phyloP scores from a whole-genome alignment of 2,329 filamentous ascomycete genomes.

The Acrodontium crateriforme region DNA sequence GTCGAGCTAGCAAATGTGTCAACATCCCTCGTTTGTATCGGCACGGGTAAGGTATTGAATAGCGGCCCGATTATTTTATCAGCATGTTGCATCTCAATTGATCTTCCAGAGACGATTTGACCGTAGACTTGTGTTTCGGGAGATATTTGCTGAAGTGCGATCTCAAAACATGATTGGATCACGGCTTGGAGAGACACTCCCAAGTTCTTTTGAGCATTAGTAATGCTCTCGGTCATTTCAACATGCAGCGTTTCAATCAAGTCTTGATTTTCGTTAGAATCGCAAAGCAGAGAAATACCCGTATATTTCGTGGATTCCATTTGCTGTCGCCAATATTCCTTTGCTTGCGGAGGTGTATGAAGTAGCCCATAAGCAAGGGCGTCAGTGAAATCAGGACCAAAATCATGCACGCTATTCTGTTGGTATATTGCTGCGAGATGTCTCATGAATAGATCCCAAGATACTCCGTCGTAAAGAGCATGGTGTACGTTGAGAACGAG shows the following conservation, averaged over 20 bases:
- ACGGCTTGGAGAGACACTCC: slow-evolving; percentile 68
- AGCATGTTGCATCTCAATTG: slow-evolving; percentile 51
- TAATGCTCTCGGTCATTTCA: slow-evolving; percentile 6
- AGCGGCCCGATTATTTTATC: slow-evolving; percentile 64
- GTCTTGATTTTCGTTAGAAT: background rate
- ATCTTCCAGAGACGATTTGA: slow-evolving; percentile 64
- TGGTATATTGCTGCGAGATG: slow-evolving; percentile 42
- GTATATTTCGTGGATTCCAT: slow-evolving; percentile 33
- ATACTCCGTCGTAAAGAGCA: slow-evolving; percentile 73
- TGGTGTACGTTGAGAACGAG: slow-evolving; percentile 67
- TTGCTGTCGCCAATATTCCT: slow-evolving; percentile 51
- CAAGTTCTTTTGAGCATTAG: slow-evolving; percentile 40
- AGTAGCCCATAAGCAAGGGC: slow-evolving; percentile 59
- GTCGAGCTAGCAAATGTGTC: slow-evolving; percentile 49
- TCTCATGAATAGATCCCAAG: slow-evolving; percentile 53
- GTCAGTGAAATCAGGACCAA: slow-evolving; percentile 48
- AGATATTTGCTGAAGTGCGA: slow-evolving; percentile 43
- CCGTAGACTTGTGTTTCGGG: slow-evolving; percentile 46
- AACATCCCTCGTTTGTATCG: slow-evolving; percentile 30
- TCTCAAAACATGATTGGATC: slow-evolving; percentile 60
- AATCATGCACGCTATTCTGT: slow-evolving; percentile 11
- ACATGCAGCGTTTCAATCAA: slow-evolving; percentile 1
- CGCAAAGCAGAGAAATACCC: slow-evolving; percentile 4
- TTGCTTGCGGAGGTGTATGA: slow-evolving; percentile 30
- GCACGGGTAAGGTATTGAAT: slow-evolving; percentile 79